Conservation (phyloP, 2,329 filamentous ascomycete genomes). For the Botryotinia narcissicola region DNA sequence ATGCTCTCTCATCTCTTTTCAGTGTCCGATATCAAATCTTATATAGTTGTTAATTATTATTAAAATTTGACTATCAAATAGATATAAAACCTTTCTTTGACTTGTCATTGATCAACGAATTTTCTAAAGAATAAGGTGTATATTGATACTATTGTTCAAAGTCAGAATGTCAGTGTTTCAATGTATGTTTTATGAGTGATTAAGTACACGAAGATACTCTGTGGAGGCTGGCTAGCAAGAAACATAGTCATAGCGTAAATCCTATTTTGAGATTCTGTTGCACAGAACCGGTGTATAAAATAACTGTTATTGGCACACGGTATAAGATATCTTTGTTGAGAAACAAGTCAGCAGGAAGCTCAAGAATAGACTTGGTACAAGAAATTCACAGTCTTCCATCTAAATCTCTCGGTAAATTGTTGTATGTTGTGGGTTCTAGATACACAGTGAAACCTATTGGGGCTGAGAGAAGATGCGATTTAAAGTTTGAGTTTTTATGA, state of each 20-base stretch:
- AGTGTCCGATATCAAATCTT: not conserved
- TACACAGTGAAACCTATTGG: not conserved
- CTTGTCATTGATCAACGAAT: not conserved
- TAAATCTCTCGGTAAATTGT: not conserved
- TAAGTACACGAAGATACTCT: not conserved
- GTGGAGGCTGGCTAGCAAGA: not conserved
- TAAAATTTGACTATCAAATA: not conserved
- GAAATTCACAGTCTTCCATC: not conserved
- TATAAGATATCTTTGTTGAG: not conserved
- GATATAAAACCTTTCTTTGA: not conserved
- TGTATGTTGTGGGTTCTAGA: not conserved
- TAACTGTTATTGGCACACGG: not conserved
- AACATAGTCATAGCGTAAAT: not conserved
- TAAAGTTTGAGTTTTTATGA: not conserved
- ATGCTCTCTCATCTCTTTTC: not conserved
- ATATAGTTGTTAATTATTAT: not conserved
- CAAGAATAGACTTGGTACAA: not conserved
- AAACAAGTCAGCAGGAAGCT: not conserved
- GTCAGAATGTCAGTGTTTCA: not conserved
- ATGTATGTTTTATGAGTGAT: not conserved
- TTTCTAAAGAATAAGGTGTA: not conserved
- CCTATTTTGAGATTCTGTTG: not conserved
- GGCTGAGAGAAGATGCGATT: not conserved
- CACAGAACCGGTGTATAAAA: not conserved
- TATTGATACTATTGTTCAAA: not conserved